Conservation (phyloP, 306 rosid genomes). For the Elaeagnus macrophylla region DNA sequence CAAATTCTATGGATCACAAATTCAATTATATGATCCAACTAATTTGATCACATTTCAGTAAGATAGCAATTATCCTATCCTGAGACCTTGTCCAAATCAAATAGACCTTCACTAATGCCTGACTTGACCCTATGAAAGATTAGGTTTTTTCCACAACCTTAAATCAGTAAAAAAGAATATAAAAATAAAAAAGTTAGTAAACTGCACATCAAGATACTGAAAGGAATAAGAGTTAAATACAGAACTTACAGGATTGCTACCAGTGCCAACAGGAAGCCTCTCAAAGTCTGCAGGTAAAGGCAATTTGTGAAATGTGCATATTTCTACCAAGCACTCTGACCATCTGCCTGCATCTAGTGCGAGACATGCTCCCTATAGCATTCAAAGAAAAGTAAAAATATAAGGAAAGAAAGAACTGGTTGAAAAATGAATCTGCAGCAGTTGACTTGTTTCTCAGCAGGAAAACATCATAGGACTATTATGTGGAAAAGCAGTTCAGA, state of each 20-base stretch:
- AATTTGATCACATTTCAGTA: too few relatives aligned
- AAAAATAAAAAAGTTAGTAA: too few relatives aligned
- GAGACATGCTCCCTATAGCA: constrained; percentile 78
- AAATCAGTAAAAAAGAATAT: too few relatives aligned
- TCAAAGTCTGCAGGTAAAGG: constrained; percentile 70
- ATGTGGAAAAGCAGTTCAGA: too few relatives aligned
- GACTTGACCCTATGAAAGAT: too few relatives aligned
- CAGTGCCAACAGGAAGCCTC: constrained; percentile 93
- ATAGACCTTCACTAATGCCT: too few relatives aligned
- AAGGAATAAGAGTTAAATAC: background rate
- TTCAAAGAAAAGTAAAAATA: constrained; percentile 12
- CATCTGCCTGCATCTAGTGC: constrained; percentile 73
- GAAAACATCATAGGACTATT: background rate
- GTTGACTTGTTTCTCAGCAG: background rate
- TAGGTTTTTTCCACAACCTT: too few relatives aligned
- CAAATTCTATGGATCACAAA: too few relatives aligned
- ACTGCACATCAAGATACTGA: too few relatives aligned
- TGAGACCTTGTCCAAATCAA: too few relatives aligned
- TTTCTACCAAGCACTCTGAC: constrained; percentile 51
- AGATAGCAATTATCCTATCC: too few relatives aligned
- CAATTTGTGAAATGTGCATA: constrained; percentile 65
- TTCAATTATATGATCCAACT: too few relatives aligned
- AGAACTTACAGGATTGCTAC: constrained; percentile 96
- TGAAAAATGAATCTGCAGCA: constrained; percentile 6
- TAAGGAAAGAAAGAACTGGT: background rate